phyloP scores from a whole-genome alignment of 2,329 filamentous ascomycete species.

The Alternaria alternata region DNA sequence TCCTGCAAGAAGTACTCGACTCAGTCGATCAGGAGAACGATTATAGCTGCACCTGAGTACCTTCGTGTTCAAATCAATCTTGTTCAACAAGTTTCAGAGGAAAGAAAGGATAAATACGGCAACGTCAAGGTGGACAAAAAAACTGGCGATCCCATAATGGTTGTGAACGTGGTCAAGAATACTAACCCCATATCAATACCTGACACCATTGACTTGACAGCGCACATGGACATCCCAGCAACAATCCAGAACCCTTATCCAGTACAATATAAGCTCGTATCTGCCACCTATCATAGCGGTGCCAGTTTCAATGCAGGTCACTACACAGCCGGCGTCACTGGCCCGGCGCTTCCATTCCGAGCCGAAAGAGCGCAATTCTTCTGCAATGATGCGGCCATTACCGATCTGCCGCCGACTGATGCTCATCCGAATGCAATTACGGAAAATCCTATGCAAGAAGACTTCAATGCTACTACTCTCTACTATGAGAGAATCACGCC shows the following conservation, averaged over 20 bases:
- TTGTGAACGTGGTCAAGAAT: background rate
- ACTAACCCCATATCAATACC: background rate
- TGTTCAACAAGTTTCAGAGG: background rate
- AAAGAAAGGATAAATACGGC: background rate
- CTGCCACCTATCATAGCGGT: no score
- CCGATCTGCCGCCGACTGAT: background rate
- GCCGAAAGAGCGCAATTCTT: background rate
- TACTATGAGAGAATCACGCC: background rate
- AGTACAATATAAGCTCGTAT: background rate
- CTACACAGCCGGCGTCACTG: constrained; percentile 2
- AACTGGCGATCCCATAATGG: background rate
- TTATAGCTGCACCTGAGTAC: constrained; percentile 1
- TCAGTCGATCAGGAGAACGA: background rate
- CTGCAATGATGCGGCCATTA: background rate
- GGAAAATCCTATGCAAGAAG: background rate
- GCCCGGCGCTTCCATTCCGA: background rate
- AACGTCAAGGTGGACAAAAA: background rate
- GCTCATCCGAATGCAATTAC: background rate
- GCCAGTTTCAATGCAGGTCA: background rate
- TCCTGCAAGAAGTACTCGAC: background rate
- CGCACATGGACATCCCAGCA: background rate
- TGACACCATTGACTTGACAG: background rate
- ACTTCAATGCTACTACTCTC: background rate
- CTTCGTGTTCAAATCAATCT: background rate
- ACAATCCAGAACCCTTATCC: no score